A percentile compares a stretch with the other conserved stretches of the same genome.
Evolutionary conservation across 2,329 filamentous ascomycete genomes (phyloP).

Genomic region (Cordyceps fumosorosea): DNA sequence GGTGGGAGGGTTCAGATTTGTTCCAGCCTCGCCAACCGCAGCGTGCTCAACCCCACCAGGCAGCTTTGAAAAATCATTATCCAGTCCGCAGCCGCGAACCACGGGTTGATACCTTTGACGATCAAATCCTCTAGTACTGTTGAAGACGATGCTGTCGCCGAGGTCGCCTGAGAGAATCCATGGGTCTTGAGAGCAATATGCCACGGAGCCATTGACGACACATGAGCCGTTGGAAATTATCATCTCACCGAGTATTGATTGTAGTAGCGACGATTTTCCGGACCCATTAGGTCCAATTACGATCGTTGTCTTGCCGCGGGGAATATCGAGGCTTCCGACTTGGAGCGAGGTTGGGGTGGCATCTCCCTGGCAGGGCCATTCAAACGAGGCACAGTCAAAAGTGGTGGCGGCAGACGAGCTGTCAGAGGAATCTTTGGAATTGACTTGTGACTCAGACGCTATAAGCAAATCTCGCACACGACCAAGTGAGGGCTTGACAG

Average conservation of each 20-base stretch:
- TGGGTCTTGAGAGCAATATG: conserved; percentile 7
- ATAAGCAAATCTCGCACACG: neutral
- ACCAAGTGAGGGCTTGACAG: neutral
- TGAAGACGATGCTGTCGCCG: conserved; percentile 8
- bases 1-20: neutral
- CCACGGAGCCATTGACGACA: conserved; percentile 1
- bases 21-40: conserved; percentile 6
- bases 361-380: conserved; percentile 1
- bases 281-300: conserved; percentile 7
- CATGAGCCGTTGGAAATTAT: neutral
- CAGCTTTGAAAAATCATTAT: conserved; percentile 4
- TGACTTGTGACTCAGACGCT: neutral
- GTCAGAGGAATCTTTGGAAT: neutral
- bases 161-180: conserved; percentile 1
- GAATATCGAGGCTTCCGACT: neutral
- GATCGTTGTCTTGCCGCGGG: neutral
- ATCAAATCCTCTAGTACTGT: conserved; percentile 1
- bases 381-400: neutral
- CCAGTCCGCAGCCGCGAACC: neutral
- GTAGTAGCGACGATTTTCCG: conserved; percentile 5
- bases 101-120: neutral
- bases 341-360: neutral
- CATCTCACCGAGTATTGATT: conserved; percentile 11
- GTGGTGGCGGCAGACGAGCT: neutral
- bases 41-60: conserved; percentile 3